phyloP scores from a whole-genome alignment of 805 yeast species.

The Candida fluviatilis region DNA sequence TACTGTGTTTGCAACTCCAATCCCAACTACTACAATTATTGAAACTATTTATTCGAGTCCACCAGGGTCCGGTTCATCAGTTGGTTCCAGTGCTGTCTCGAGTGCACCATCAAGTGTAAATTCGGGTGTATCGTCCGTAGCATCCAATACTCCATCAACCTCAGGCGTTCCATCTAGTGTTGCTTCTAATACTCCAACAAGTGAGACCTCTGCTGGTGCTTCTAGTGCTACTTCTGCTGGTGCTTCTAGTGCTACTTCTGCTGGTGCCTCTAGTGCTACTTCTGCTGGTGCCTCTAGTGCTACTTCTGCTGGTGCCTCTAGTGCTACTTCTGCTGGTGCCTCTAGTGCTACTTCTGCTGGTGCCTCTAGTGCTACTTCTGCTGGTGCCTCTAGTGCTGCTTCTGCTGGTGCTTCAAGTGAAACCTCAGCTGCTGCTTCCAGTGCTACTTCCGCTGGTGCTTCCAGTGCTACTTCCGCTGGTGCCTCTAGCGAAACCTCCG shows the following conservation, averaged over 20 bases:
- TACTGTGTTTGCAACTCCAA: slow-evolving; percentile 8
- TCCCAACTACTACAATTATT: slow-evolving; percentile 7
- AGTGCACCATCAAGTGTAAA: background rate
- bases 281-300: slow-evolving; percentile 8
- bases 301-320: slow-evolving; percentile 4
- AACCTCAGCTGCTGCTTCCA: slow-evolving; percentile 7
- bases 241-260: slow-evolving; percentile 5
- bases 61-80: slow-evolving; percentile 4
- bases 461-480: slow-evolving; percentile 8
- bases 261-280: slow-evolving; percentile 6
- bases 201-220: too few relatives aligned
- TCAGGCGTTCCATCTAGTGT: slow-evolving; percentile 5
- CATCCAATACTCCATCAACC: slow-evolving; percentile 7
- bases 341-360: slow-evolving; percentile 6
- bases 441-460: slow-evolving; percentile 7
- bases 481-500: slow-evolving; percentile 3
- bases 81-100: slow-evolving; percentile 6
- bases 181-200: background rate
- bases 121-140: slow-evolving; percentile 6
- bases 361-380: slow-evolving; percentile 3
- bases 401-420: slow-evolving; percentile 3
- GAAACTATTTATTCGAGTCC: slow-evolving; percentile 2
- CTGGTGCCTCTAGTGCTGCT: slow-evolving; percentile 5
- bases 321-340: slow-evolving; percentile 7
- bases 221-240: background rate